Conservation (phyloP, 139 green algal genomes). For the Chlorella ohadii region DNA sequence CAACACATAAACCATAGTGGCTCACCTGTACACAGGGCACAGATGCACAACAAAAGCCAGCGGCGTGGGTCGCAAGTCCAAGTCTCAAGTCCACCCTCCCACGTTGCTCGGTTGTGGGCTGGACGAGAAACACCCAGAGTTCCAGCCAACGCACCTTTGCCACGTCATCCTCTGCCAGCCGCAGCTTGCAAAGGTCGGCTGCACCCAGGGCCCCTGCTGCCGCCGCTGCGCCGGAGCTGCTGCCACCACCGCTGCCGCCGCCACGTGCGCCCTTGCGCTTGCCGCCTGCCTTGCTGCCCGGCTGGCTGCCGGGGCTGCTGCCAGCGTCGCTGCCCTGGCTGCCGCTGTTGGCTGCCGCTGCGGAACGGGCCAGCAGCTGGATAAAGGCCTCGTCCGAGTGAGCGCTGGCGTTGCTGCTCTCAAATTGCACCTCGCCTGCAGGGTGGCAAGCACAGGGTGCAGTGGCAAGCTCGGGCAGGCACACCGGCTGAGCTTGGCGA, state of each 20-base stretch:
- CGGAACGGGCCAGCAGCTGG: conserved; percentile 28
- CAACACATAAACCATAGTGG: no score
- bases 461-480: no score
- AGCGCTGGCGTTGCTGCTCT: conserved; percentile 31
- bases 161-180: conserved; percentile 46
- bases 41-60: not conserved
- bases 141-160: conserved; percentile 58
- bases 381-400: conserved; percentile 52
- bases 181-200: not conserved
- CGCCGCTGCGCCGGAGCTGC: not conserved
- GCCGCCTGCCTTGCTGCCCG: not conserved
- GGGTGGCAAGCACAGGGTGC: no score
- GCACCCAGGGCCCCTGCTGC: not conserved
- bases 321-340: not conserved
- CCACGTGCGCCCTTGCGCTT: not conserved
- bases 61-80: no score
- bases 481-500: no score
- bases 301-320: not conserved
- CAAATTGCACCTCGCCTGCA: conserved; percentile 42
- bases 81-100: no score
- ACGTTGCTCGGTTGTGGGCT: no score
- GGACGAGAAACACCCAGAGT: no score
- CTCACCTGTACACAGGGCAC: no score
- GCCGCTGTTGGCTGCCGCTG: not conserved
- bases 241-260: not conserved